Percentiles rank a stretch among this genome's conserved stretches.
Conservation (phyloP, 148 eudicot species). For the Agrostemma githago region DNA sequence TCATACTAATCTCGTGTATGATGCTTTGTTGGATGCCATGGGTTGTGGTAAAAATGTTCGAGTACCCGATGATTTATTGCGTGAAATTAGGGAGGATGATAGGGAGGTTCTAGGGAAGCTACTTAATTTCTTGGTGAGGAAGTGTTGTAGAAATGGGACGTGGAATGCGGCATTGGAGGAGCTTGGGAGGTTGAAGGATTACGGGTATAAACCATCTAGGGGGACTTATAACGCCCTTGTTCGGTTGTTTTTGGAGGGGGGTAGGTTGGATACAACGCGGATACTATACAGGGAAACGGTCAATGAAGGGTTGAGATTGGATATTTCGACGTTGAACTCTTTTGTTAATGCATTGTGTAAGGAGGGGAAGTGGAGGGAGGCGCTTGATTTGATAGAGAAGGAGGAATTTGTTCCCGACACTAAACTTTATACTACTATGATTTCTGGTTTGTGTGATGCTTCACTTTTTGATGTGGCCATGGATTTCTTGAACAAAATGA, state of each 20-base stretch:
- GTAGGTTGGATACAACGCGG: slow-evolving; percentile 52
- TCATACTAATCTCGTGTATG: slow-evolving; percentile 53
- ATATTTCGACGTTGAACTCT: slow-evolving; percentile 42
- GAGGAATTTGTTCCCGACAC: slow-evolving; percentile 80
- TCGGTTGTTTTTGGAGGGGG: slow-evolving; percentile 61
- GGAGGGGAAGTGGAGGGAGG: slow-evolving; percentile 79
- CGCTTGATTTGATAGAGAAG: slow-evolving; percentile 60
- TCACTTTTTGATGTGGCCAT: slow-evolving; percentile 93
- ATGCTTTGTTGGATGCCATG: slow-evolving; percentile 55
- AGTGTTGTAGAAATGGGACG: slow-evolving; percentile 58
- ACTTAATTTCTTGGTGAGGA: slow-evolving; percentile 64
- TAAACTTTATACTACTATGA: slow-evolving; percentile 72
- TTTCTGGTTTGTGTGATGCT: slow-evolving; percentile 88
- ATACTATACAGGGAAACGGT: slow-evolving; percentile 74
- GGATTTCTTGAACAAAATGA: slow-evolving; percentile 74
- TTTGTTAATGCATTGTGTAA: slow-evolving; percentile 59
- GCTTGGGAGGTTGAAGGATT: slow-evolving; percentile 83
- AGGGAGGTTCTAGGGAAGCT: slow-evolving; percentile 56
- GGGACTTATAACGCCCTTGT: slow-evolving; percentile 67
- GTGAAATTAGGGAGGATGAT: slow-evolving; percentile 60
- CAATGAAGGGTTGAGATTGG: slow-evolving; percentile 47
- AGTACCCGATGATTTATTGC: slow-evolving; percentile 41
- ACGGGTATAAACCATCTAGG: slow-evolving; percentile 69
- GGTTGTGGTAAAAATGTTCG: slow-evolving; percentile 33
- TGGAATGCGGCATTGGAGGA: slow-evolving; percentile 93